Evolutionary conservation across 1,284 basidiomycete genomes (phyloP), one percentile per base, ranked within the genome.

Genomic region (Xanthoconium separans): DNA sequence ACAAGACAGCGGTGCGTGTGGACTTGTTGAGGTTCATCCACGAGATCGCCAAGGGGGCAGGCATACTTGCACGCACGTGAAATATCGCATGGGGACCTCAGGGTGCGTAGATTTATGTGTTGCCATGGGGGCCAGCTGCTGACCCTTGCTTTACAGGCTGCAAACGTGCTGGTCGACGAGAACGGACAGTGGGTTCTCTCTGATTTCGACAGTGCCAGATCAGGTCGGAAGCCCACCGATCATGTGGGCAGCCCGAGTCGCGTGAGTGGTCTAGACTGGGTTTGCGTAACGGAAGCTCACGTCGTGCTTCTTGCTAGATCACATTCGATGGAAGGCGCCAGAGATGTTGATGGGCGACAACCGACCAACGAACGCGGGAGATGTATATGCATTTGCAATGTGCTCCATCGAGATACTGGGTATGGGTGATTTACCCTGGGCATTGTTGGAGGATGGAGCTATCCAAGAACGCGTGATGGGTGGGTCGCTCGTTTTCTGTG

Each of bases 191-290:
- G 87, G 56, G 75, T 90, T 37, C 83, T 92, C 51, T 82, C 85
- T 13, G 89, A 91, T 64, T 92, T 92, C 65, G 88, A 0, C 85
- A 91, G 67, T 87, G 81, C 61, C 84, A 88, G 68, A 83, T 92
- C 77, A 88, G 84, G 73, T 79, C 76, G 24, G 87, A 90, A 64
- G 83, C 78, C 4, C 83, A 77, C 61, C 76, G 81, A 29, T 68
- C 86, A 6, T 87, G 81, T 59, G 81, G 82, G 18, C 73, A 70
- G 41, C 66, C 75, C 5, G 71, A 73, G 16, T 77, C 79, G 53
- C 80, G 87, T 88, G 63, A 51, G 84, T 77, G 6, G 2, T 33
- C 27, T 13, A 11, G 27, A 29, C 2, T 9, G 10, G 12, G 2
- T 29, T 44, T 45, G 11, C 42, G 44, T 39, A 9, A 40, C 47